These are phyloP conservation scores for Russula brevipes DNA, from an alignment of 768 basidiomycete genomes.

Conservation along the genomic window DNA sequence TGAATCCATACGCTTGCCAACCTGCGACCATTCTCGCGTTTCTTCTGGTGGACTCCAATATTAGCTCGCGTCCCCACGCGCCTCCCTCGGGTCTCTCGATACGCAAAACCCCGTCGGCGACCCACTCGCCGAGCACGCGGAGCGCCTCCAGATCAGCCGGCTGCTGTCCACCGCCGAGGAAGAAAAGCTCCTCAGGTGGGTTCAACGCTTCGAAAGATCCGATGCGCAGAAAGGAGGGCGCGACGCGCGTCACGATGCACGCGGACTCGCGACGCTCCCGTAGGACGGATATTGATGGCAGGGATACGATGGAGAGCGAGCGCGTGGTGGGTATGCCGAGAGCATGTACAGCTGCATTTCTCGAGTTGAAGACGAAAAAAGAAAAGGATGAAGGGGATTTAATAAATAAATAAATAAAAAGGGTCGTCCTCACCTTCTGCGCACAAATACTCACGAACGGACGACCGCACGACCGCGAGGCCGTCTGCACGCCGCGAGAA, in stretches of 20 bases:
- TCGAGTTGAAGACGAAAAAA: background rate
- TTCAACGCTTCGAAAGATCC: slow-evolving; percentile 87
- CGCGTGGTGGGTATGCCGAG: slow-evolving; percentile 86
- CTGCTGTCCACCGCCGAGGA: slow-evolving; percentile 77
- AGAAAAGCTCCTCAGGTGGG: slow-evolving; percentile 55
- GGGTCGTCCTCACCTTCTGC: slow-evolving; percentile 63
- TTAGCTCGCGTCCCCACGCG: slow-evolving; percentile 63
- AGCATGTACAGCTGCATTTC: slow-evolving; percentile 57
- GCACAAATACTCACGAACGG: slow-evolving; percentile 88
- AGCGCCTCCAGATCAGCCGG: slow-evolving; percentile 69
- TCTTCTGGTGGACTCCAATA: slow-evolving; percentile 73
- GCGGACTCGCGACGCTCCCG: slow-evolving; percentile 73
- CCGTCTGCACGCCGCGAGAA: slow-evolving; percentile 93
- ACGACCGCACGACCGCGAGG: slow-evolving; percentile 90
- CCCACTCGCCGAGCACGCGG: slow-evolving; percentile 71
- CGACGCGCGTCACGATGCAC: slow-evolving; percentile 71
- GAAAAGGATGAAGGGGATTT: background rate
- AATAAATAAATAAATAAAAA: too few relatives aligned
- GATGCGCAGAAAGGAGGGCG: slow-evolving; percentile 87
- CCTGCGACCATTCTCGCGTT: slow-evolving; percentile 91
- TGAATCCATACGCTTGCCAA: slow-evolving; percentile 94
- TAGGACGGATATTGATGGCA: slow-evolving; percentile 65
- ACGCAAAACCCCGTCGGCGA: slow-evolving; percentile 53
- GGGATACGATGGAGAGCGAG: slow-evolving; percentile 70
- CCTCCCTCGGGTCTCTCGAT: slow-evolving; percentile 33